Conservation (phyloP, 108 stramenopile species). For the Stephanodiscus triporus region DNA sequence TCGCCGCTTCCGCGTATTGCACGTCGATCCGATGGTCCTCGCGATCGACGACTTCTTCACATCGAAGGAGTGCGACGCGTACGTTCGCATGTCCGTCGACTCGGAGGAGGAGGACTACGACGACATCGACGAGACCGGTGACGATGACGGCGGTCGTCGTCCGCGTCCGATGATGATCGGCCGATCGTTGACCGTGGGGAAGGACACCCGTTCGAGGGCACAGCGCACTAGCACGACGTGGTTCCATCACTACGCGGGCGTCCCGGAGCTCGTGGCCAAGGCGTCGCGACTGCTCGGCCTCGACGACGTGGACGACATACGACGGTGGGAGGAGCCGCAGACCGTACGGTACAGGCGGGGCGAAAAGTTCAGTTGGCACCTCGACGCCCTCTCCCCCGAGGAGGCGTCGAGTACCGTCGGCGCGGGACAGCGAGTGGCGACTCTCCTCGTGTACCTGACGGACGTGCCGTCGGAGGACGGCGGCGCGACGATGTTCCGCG, state of each 20-base stretch:
- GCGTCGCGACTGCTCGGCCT: conserved; percentile 76
- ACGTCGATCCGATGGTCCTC: conserved; percentile 81
- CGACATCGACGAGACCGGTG: not conserved
- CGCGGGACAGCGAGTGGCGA: conserved; percentile 8
- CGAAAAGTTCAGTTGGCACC: conserved; percentile 89
- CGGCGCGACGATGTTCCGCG: conserved; percentile 85
- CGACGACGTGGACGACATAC: conserved; percentile 44
- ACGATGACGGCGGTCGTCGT: not conserved
- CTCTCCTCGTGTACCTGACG: conserved; percentile 77
- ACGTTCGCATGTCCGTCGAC: conserved; percentile 60
- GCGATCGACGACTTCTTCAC: conserved; percentile 82
- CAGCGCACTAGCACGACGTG: conserved; percentile 82
- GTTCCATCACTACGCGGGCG: conserved; percentile 74
- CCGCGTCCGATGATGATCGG: conserved; percentile 54
- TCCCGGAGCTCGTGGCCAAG: conserved; percentile 81
- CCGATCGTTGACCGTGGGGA: conserved; percentile 82
- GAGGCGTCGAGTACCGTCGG: conserved; percentile 26
- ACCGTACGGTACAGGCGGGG: conserved; percentile 73
- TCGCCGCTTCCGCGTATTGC: conserved; percentile 66
- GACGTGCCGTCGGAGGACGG: conserved; percentile 60
- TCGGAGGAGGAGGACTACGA: conserved; percentile 11
- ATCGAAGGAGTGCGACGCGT: conserved; percentile 73
- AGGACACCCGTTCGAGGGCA: conserved; percentile 63
- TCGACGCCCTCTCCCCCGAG: conserved; percentile 73
- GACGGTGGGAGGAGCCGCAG: conserved; percentile 83